phyloP scores from a whole-genome alignment of 441 rosid genomes.

The Eutrema salsugineum region DNA sequence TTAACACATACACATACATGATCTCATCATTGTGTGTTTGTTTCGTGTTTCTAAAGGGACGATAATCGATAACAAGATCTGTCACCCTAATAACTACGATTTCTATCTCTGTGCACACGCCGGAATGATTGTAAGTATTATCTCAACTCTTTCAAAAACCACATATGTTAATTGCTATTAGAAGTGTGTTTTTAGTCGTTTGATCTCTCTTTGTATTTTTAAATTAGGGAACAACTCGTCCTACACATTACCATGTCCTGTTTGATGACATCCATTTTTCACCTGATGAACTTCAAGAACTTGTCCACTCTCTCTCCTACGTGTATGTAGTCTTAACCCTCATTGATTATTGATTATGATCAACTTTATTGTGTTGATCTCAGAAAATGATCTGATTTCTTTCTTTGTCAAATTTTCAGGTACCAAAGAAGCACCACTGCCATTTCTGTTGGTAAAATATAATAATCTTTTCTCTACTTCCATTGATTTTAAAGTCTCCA shows the following conservation, averaged over 20 bases:
- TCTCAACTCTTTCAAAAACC: neutral
- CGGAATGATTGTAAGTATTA: constrained; percentile 87
- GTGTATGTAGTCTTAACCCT: constrained; percentile 42
- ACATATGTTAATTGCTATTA: neutral
- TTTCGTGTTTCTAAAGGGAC: constrained; percentile 57
- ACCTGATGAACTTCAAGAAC: constrained; percentile 74
- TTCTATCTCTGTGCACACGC: constrained; percentile 97
- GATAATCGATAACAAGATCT: constrained; percentile 71
- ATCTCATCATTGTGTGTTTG: constrained; percentile 1
- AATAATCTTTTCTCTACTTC: neutral
- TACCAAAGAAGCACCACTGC: constrained; percentile 69
- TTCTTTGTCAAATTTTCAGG: constrained; percentile 32
- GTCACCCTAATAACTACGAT: constrained; percentile 83
- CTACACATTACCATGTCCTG: constrained; percentile 89
- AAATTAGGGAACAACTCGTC: constrained; percentile 90
- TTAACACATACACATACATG: neutral
- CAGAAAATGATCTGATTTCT: neutral
- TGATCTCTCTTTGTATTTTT: neutral
- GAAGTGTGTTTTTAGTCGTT: neutral
- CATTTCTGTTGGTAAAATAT: constrained; percentile 47
- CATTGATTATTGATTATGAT: neutral
- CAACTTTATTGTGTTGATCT: neutral
- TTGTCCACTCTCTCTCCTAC: constrained; percentile 60
- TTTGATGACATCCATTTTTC: constrained; percentile 78
- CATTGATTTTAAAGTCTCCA: neutral